Evolutionary conservation across 2,329 filamentous ascomycete genomes (phyloP).

Genomic region (Paraphoma chrysanthemicola): DNA sequence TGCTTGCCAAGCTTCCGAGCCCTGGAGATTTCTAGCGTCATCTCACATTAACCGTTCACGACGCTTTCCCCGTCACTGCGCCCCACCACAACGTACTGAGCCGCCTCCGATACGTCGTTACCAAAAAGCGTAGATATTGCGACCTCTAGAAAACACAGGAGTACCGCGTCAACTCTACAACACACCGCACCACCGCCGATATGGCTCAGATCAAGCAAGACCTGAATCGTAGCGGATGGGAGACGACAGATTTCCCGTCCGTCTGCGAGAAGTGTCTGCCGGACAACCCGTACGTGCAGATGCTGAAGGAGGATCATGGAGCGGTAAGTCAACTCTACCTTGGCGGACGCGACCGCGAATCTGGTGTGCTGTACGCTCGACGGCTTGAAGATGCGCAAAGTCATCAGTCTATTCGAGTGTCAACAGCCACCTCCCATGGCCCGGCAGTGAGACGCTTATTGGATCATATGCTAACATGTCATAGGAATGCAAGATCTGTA

Average conservation of each 20-base stretch:
- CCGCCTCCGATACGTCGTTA: conserved; percentile 6
- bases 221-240: conserved; percentile 94
- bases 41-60: conserved; percentile 3
- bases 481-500: conserved; percentile 72
- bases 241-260: conserved; percentile 88
- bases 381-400: not conserved
- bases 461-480: conserved; percentile 60
- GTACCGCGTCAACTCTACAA: not conserved
- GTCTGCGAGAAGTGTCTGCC: conserved; percentile 93
- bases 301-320: conserved; percentile 97
- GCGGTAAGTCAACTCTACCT: conserved; percentile 66
- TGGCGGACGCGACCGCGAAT: not conserved
- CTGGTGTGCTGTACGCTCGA: not conserved
- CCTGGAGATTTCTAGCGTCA: conserved; percentile 26
- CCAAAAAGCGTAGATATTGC: not conserved
- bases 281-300: conserved; percentile 97
- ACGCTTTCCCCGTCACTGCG: conserved; percentile 5
- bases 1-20: conserved; percentile 11
- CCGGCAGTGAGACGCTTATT: not conserved
- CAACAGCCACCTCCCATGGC: not conserved
- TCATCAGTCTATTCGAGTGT: not conserved
- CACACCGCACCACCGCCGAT: not conserved
- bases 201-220: conserved; percentile 98
- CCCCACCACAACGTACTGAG: conserved; percentile 18
- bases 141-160: not conserved